Evolutionary conservation across 164 flowering plant species (phyloP).

Genomic region (Chimonanthus praecox): DNA sequence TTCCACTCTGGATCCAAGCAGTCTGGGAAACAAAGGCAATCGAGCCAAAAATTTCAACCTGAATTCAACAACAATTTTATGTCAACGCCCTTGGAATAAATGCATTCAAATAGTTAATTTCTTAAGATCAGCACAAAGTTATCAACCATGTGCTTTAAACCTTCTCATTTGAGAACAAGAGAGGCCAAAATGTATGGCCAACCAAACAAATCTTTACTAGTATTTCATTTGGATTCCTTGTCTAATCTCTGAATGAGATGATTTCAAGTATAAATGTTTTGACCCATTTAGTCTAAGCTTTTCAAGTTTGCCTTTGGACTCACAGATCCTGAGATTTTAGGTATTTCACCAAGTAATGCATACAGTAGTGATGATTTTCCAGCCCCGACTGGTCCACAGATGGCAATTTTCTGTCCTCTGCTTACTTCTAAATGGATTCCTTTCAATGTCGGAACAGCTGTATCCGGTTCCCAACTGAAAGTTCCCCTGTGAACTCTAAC

Average conservation of each 20-base stretch:
- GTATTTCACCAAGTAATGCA: slow-evolving; percentile 86
- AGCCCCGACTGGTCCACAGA: slow-evolving; percentile 89
- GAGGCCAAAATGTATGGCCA: too few species aligned
- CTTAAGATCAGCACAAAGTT: too few species aligned
- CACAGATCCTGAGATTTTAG: slow-evolving; percentile 65
- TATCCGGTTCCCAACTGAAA: slow-evolving; percentile 62
- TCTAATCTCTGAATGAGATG: too few species aligned
- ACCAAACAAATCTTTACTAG: too few species aligned
- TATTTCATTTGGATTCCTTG: too few species aligned
- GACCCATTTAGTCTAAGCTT: background rate
- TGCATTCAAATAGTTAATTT: background rate
- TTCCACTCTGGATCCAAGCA: slow-evolving; percentile 91
- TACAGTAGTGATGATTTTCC: slow-evolving; percentile 78
- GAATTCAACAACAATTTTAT: slow-evolving; percentile 1
- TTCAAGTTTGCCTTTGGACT: slow-evolving; percentile 20
- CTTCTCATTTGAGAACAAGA: too few species aligned
- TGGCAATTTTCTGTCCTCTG: slow-evolving; percentile 62
- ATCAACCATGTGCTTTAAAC: too few species aligned
- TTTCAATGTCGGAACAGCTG: slow-evolving; percentile 29
- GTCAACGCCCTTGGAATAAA: background rate
- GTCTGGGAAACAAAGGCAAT: slow-evolving; percentile 83
- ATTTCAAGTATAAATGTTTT: too few species aligned
- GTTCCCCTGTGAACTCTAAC: slow-evolving; percentile 34
- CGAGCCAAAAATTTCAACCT: slow-evolving; percentile 64
- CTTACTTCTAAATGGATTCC: slow-evolving; percentile 38